Evolutionary conservation across 371 early-diverging fungal species (phyloP).

Genomic region (Entomophthora muscae): DNA sequence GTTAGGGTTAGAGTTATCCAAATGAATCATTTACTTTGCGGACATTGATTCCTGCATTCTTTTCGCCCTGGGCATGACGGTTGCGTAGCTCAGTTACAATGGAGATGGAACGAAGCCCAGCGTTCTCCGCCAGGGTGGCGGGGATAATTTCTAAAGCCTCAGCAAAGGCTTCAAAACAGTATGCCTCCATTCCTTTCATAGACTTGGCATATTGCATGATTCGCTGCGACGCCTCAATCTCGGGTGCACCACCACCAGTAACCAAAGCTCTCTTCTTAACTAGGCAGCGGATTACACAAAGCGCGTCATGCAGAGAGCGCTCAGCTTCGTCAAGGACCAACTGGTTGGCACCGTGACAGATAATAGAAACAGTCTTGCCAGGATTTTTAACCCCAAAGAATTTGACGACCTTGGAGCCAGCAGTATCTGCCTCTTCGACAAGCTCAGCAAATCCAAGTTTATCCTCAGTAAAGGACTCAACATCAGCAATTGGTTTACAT

Average conservation of each 20-base stretch:
- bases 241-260: constrained; percentile 99
- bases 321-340: constrained; percentile 97
- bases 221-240: constrained; percentile 81
- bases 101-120: constrained; percentile 91
- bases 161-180: constrained; percentile 92
- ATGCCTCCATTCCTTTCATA: constrained; percentile 81
- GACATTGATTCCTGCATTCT: constrained; percentile 89
- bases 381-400: constrained; percentile 79
- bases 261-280: constrained; percentile 93
- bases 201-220: constrained; percentile 79
- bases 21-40: constrained; percentile 68
- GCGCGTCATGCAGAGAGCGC: constrained; percentile 96
- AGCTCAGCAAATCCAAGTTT: constrained; percentile 92
- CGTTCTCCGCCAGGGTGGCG: constrained; percentile 94
- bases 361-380: constrained; percentile 85
- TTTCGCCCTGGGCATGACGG: constrained; percentile 85
- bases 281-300: constrained; percentile 96
- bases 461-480: constrained; percentile 93
- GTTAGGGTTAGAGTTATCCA: no score
- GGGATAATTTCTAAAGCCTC: constrained; percentile 96
- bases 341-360: constrained; percentile 93
- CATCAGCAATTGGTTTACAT: constrained; percentile 97
- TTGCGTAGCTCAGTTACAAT: constrained; percentile 96
- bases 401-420: constrained; percentile 80
- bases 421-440: constrained; percentile 80